These are phyloP conservation scores for Rhodotorula sp. DNA, from an alignment of 1,284 basidiomycete species.

Conservation along the genomic window DNA sequence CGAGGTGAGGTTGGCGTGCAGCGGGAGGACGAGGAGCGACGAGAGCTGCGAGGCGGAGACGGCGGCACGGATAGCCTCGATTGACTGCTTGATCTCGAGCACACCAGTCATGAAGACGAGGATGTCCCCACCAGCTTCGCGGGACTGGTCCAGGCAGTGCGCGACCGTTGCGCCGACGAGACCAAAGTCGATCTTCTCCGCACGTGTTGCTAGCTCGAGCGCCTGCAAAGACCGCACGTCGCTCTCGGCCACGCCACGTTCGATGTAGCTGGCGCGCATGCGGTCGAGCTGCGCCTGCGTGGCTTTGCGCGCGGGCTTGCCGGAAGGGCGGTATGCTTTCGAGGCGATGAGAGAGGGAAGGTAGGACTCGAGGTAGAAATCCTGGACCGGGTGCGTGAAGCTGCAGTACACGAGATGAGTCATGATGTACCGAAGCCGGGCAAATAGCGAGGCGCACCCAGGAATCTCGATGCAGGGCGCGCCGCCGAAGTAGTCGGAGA, in stretches of 20 bases:
- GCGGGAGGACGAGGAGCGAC: constrained; percentile 67
- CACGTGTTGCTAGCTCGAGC: constrained; percentile 64
- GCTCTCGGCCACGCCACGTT: constrained; percentile 43
- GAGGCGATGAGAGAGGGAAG: constrained; percentile 58
- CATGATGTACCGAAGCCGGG: no score
- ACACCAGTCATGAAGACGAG: constrained; percentile 87
- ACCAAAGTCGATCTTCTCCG: constrained; percentile 74
- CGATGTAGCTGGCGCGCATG: constrained; percentile 38
- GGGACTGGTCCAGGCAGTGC: constrained; percentile 28
- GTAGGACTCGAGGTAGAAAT: constrained; percentile 78
- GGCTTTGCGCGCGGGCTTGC: constrained; percentile 55
- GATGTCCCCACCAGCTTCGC: constrained; percentile 58
- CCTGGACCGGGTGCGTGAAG: constrained; percentile 73
- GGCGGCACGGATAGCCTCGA: constrained; percentile 62
- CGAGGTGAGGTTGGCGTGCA: constrained; percentile 85
- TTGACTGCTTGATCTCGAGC: constrained; percentile 80
- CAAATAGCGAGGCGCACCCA: constrained; percentile 52
- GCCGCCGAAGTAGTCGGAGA: constrained; percentile 74
- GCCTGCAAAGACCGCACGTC: constrained; percentile 48
- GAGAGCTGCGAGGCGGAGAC: constrained; percentile 47
- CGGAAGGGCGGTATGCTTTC: constrained; percentile 51
- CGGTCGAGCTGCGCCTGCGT: constrained; percentile 55
- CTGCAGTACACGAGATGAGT: background rate
- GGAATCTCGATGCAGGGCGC: constrained; percentile 83
- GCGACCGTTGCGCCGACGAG: constrained; percentile 59